Percentiles rank a stretch among this genome's conserved stretches.
phyloP scores from a whole-genome alignment of 306 rosid genomes.

The Lotus japonicus region DNA sequence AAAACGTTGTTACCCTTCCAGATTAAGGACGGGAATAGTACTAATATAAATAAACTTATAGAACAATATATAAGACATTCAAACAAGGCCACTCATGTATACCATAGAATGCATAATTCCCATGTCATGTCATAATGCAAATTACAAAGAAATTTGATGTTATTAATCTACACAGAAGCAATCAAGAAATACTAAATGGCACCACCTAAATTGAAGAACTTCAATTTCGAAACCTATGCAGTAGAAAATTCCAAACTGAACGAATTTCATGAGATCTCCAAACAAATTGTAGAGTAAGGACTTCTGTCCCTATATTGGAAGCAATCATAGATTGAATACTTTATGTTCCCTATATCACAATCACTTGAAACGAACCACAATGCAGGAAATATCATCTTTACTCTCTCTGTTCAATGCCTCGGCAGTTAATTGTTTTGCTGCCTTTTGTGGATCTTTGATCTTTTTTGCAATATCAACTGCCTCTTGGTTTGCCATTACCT shows the following conservation, averaged over 20 bases:
- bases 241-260: conserved; percentile 32
- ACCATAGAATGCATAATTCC: conserved; percentile 24
- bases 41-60: no score
- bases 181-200: conserved; percentile 32
- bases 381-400: conserved; percentile 80
- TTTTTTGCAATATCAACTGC: conserved; percentile 68
- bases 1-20: no score
- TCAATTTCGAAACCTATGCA: conserved; percentile 31
- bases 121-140: conserved; percentile 34
- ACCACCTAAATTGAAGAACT: conserved; percentile 37
- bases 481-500: conserved; percentile 87
- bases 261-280: conserved; percentile 18
- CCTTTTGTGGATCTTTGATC: conserved; percentile 62
- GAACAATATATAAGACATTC: not conserved
- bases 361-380: conserved; percentile 77
- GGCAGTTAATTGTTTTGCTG: conserved; percentile 53
- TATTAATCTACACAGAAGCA: conserved; percentile 46
- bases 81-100: conserved; percentile 14
- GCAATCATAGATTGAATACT: not conserved
- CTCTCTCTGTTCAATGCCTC: conserved; percentile 79
- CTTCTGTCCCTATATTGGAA: conserved; percentile 6
- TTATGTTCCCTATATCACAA: conserved; percentile 13
- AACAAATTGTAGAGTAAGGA: conserved; percentile 1
- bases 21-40: no score
- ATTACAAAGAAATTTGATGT: conserved; percentile 33